Evolutionary conservation across 208 protist genomes (phyloP), one percentile per base, ranked within the genome.

Genomic region (Kentomonas sorsogonicus): DNA sequence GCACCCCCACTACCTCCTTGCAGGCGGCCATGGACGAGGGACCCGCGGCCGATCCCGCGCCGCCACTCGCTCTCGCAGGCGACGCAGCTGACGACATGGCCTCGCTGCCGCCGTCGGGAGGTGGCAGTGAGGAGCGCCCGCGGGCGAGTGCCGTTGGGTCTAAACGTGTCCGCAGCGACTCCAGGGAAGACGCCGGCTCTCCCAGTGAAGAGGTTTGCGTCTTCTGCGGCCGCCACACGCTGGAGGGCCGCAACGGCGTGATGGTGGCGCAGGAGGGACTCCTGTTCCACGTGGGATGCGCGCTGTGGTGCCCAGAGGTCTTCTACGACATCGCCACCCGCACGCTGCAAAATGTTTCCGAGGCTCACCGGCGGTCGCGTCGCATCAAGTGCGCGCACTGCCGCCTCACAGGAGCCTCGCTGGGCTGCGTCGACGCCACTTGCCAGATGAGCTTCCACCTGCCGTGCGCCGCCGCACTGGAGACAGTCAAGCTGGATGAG

Each of bases 251-350:
- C 55, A 5, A 46, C 55, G 0, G 44, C 62, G 7, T 46, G 40
- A n/a, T n/a, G n/a, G n/a, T n/a, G 30, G 3, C 18, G 15, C 33
- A 53, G 1, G 66, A 64, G 11, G 74, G 65, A 15, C 13, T 67
- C 23, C 5, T 22, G 4, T 75, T 77, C 45, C 83, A 91, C 63
- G 55, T 69, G 20, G 55, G 50, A 5, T 91, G 84, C 48, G 84
- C 84, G 0, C 60, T 91, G 13, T 91, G 84, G 84, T 83, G 74
- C 38, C 77, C 83, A 52, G 79, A 88, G 54, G 83, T 91, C 16
- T 91, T 69, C 61, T 82, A 72, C 61, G 66, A 87, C 31, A 41
- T n/a, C n/a, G 11, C 46, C 15, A 22, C 52, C 16, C 48, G 34
- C 13, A 25, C 10, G 20, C 63, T 88, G 52, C 34, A 31, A 13